These are phyloP conservation scores for Poronia punctata DNA, from an alignment of 495 filamentous ascomycete species.

Conservation along the genomic window DNA sequence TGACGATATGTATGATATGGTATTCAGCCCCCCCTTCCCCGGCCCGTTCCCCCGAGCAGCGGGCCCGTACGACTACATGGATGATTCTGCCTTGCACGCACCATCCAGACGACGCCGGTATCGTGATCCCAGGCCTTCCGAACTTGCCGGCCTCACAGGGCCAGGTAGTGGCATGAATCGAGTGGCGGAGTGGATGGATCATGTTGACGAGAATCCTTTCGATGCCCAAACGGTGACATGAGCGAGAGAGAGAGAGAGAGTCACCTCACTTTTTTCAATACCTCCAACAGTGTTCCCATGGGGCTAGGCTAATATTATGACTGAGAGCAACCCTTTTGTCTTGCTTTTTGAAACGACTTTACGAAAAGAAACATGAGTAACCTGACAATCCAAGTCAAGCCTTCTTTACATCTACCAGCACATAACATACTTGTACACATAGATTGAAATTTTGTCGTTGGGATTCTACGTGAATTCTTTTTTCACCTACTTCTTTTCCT, in stretches of 20 bases:
- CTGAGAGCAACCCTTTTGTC: no score
- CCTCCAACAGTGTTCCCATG: not conserved
- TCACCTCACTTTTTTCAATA: not conserved
- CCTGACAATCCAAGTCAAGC: no score
- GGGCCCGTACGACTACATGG: constrained; percentile 16
- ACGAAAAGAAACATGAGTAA: no score
- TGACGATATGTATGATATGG: constrained; percentile 32
- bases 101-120: constrained; percentile 13
- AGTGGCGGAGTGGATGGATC: constrained; percentile 41
- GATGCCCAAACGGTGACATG: constrained; percentile 5
- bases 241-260: no score
- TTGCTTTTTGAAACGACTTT: no score
- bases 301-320: no score
- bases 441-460: constrained; percentile 5
- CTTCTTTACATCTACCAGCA: not conserved
- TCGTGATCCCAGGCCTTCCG: constrained; percentile 28
- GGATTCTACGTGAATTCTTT: not conserved
- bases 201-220: constrained; percentile 33
- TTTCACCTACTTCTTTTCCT: not conserved
- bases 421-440: constrained; percentile 6
- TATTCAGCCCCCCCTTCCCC: constrained; percentile 10
- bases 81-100: constrained; percentile 17
- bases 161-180: constrained; percentile 39
- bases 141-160: constrained; percentile 39
- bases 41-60: constrained; percentile 15